A percentile compares a stretch with the other conserved stretches of the same genome.
Evolutionary conservation across 2,329 filamentous ascomycete species (phyloP).

Genomic region (Pseudopyricularia javanii): DNA sequence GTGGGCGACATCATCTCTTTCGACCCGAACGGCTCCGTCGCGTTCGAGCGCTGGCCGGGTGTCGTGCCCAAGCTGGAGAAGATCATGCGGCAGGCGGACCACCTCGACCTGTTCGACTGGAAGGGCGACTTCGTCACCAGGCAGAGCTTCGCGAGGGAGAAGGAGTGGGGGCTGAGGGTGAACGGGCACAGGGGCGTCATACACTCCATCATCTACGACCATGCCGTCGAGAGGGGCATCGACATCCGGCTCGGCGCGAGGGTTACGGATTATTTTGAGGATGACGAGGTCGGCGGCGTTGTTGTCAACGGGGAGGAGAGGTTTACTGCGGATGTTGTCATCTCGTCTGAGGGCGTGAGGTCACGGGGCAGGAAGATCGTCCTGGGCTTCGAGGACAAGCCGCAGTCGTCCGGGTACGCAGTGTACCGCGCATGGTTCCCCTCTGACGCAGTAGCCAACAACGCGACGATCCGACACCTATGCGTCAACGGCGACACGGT

Average conservation of each 20-base stretch:
- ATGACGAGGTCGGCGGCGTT: slow-evolving; percentile 24
- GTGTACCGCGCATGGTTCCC: slow-evolving; percentile 32
- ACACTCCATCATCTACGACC: slow-evolving; percentile 37
- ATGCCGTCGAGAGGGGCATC: slow-evolving; percentile 34
- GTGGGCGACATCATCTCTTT: slow-evolving; percentile 38
- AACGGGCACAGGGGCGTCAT: slow-evolving; percentile 42
- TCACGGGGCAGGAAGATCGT: slow-evolving; percentile 33
- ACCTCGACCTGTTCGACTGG: slow-evolving; percentile 27
- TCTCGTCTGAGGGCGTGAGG: slow-evolving; percentile 34
- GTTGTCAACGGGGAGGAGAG: slow-evolving; percentile 25
- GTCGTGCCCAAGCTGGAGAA: slow-evolving; percentile 35
- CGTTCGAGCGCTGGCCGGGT: slow-evolving; percentile 42
- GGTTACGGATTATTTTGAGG: slow-evolving; percentile 35
- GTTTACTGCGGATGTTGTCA: slow-evolving; percentile 26
- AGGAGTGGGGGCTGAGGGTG: slow-evolving; percentile 30
- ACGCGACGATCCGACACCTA: slow-evolving; percentile 30
- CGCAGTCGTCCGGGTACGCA: slow-evolving; percentile 29
- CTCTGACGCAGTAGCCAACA: slow-evolving; percentile 28
- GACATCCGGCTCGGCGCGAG: slow-evolving; percentile 31
- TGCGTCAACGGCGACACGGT: slow-evolving; percentile 30
- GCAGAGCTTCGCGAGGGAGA: slow-evolving; percentile 21
- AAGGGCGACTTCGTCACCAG: slow-evolving; percentile 36
- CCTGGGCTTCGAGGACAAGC: slow-evolving; percentile 27
- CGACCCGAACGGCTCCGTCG: slow-evolving; percentile 41
- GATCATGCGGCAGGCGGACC: slow-evolving; percentile 32